Conservation (phyloP, 2,329 filamentous ascomycete species). For the Huntiella decipiens region DNA sequence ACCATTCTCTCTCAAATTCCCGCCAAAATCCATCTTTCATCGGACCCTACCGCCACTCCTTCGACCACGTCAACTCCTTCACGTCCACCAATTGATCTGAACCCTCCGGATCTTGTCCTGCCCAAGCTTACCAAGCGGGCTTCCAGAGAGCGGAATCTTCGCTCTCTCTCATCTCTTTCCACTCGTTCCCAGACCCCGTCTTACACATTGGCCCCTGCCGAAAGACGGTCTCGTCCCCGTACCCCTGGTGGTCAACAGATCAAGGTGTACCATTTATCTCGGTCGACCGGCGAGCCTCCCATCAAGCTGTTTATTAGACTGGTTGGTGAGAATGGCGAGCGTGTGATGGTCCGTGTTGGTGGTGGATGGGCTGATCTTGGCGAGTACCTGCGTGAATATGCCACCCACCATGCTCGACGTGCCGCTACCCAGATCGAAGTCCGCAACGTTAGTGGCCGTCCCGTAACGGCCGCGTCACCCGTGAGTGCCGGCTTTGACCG, state of each 20-base stretch:
- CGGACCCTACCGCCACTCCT: conserved; percentile 20
- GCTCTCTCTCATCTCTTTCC: conserved; percentile 31
- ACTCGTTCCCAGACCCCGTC: conserved; percentile 44
- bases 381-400: conserved; percentile 88
- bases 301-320: conserved; percentile 89
- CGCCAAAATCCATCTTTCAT: conserved; percentile 55
- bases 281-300: conserved; percentile 64
- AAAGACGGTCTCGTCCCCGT: conserved; percentile 26
- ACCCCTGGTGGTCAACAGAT: conserved; percentile 45
- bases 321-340: conserved; percentile 74
- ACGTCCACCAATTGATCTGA: conserved; percentile 25
- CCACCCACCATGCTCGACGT: conserved; percentile 71
- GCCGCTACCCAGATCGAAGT: conserved; percentile 39
- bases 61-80: too few species aligned
- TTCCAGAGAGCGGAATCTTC: conserved; percentile 26
- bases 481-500: conserved; percentile 24
- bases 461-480: neutral
- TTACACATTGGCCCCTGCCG: conserved; percentile 48
- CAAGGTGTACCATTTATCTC: conserved; percentile 78
- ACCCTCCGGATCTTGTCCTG: conserved; percentile 37
- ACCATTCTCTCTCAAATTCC: conserved; percentile 62
- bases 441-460: conserved; percentile 1
- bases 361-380: conserved; percentile 96
- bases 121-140: conserved; percentile 24
- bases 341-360: conserved; percentile 94